A percentile compares a stretch with the other conserved stretches of the same genome.
Evolutionary conservation across 768 basidiomycete genomes (phyloP).

Genomic region (Rhodotorula graminis): DNA sequence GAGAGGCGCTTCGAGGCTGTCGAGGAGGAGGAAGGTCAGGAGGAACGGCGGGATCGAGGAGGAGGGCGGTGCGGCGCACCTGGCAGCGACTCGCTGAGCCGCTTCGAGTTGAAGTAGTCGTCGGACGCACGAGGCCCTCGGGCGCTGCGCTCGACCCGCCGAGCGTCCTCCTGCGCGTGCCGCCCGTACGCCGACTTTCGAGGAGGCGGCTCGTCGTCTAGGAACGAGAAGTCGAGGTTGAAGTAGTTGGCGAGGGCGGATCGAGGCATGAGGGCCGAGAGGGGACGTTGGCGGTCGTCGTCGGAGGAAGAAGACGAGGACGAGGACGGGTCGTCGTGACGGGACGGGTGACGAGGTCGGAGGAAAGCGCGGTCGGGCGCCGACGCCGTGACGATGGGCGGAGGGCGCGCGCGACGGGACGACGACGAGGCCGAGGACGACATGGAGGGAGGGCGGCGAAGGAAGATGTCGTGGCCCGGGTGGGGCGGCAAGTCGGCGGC

Average conservation of each 20-base stretch:
- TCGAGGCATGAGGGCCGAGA: constrained; percentile 9
- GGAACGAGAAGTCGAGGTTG: constrained; percentile 36
- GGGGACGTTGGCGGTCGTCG: not conserved
- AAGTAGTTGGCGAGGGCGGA: constrained; percentile 26
- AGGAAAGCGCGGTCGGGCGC: not conserved
- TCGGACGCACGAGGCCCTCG: not conserved
- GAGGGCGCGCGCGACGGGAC: not conserved
- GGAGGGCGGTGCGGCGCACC: not conserved
- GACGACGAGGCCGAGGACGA: not conserved
- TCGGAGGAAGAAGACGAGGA: not conserved
- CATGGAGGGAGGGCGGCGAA: not conserved
- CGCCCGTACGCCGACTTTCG: not conserved
- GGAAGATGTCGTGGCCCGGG: not conserved
- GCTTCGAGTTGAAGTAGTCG: constrained; percentile 4
- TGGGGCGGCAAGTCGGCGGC: not conserved
- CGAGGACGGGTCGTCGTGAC: not conserved
- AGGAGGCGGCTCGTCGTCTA: constrained; percentile 32
- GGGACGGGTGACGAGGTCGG: not conserved
- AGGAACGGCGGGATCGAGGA: rapidly evolving
- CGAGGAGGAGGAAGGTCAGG: not conserved
- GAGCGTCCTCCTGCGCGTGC: not conserved
- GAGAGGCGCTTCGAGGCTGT: not conserved
- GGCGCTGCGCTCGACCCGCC: not conserved
- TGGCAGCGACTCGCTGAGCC: not conserved
- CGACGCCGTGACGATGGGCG: not conserved